Conservation (phyloP, 352 stramenopile species). For the Phytophthora lateralis region DNA sequence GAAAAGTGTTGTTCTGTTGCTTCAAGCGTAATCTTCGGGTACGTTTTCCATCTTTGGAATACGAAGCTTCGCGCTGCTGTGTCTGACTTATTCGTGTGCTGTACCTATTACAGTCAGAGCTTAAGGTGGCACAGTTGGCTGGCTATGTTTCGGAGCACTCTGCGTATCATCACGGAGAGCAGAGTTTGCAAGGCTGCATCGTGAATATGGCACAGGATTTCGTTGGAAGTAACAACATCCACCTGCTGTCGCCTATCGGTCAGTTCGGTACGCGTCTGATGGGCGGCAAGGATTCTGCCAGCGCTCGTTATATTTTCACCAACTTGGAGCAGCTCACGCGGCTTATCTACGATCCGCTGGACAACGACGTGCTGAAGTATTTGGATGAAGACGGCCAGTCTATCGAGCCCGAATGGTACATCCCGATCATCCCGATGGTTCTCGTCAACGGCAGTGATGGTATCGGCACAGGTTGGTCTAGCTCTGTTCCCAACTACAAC, state of each 20-base stretch:
- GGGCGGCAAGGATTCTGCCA: constrained; percentile 96
- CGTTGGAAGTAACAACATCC: constrained; percentile 98
- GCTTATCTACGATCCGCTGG: constrained; percentile 86
- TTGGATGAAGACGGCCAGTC: constrained; percentile 92
- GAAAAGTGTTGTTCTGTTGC: constrained; percentile 98
- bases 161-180: constrained; percentile 98
- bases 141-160: constrained; percentile 98
- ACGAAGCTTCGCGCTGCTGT: neutral
- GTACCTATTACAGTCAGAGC: constrained; percentile 49
- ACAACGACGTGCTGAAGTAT: constrained; percentile 92
- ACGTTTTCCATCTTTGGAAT: constrained; percentile 42
- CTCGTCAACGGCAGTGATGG: constrained; percentile 97
- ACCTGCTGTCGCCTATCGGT: constrained; percentile 94
- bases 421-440: constrained; percentile 97
- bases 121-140: constrained; percentile 94
- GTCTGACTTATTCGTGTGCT: constrained; percentile 7
- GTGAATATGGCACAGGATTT: constrained; percentile 99
- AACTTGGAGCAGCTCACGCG: constrained; percentile 89
- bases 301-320: constrained; percentile 95
- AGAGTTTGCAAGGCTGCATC: constrained; percentile 94
- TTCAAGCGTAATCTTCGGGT: constrained; percentile 98
- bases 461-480: constrained; percentile 97
- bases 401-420: constrained; percentile 93
- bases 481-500: constrained; percentile 93
- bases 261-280: constrained; percentile 98